phyloP scores from a whole-genome alignment of 192 early-diverging fungal genomes.

The Umbelopsis sp. region DNA sequence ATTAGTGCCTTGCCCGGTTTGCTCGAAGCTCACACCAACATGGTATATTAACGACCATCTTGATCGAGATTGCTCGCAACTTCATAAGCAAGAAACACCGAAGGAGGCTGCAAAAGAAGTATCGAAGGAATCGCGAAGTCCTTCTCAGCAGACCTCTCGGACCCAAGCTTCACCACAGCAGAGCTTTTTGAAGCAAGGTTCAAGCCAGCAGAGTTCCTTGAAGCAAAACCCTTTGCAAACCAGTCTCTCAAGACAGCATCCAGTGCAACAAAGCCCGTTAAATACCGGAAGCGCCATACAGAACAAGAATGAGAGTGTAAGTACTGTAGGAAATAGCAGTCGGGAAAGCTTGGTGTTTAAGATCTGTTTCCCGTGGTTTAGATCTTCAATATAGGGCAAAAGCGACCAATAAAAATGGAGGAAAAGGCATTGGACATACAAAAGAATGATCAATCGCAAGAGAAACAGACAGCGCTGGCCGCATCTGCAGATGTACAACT shows the following conservation, averaged over 20 bases:
- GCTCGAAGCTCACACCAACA: conserved; percentile 38
- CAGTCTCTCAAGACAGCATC: too few species aligned
- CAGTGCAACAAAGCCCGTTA: too few species aligned
- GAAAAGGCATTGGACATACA: background rate
- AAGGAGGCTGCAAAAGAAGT: background rate
- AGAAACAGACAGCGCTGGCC: background rate
- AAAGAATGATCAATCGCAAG: background rate
- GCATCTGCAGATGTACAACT: background rate
- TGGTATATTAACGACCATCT: conserved; percentile 54
- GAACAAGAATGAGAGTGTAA: background rate
- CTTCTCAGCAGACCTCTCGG: conserved; percentile 23
- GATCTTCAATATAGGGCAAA: conserved; percentile 1
- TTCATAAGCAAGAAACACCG: background rate
- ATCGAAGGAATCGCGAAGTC: background rate
- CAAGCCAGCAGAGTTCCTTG: background rate
- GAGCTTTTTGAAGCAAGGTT: background rate
- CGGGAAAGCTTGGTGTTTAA: background rate
- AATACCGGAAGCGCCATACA: too few species aligned
- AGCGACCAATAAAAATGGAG: conserved; percentile 26
- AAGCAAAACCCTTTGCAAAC: conserved; percentile 7
- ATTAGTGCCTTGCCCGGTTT: conserved; percentile 56
- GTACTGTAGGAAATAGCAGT: background rate
- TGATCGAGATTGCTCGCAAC: conserved; percentile 42
- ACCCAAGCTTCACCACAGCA: conserved; percentile 13
- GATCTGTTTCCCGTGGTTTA: background rate